Evolutionary conservation across 2,329 filamentous ascomycete genomes (phyloP), one percentile per base, ranked within the genome.

Genomic region (Blumeria graminis): DNA sequence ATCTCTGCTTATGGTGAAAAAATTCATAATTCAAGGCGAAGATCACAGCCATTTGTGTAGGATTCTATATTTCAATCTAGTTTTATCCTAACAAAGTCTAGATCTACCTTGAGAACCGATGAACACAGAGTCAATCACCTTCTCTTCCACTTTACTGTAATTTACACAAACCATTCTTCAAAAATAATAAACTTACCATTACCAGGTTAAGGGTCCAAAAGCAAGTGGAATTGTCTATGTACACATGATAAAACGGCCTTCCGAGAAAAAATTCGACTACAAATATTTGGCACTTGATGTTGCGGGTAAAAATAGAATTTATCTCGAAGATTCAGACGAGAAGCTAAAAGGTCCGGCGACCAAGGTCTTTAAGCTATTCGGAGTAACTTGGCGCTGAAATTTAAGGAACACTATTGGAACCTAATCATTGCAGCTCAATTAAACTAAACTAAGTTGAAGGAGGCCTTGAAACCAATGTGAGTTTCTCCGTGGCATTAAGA

Each of bases 1-100:
- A 90, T 96, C 57, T 75, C 73, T 22, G 87, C 88, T 0, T 85
- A 83, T 67, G 90, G 90, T 41, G 86, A 94, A 62, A 77, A 81
- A 58, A 89, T 84, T 1, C 76, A 74, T 67, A 92, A 83, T 67
- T 86, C 86, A 65, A 94, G 87, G 87, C 81, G 84, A 55, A 72
- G 76, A 59, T 76, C 78, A 34, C 71, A 79, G 43, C 79, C 78
- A 36, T 75, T 82, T 59, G 71, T 77, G 76, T 82, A 72, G 53
- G 63, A 56, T n/a, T 10, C 52, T 16, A 32, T 6, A 14, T 10
- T 14, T 38, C 56, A 10, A 43, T 3, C 5, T 14, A n/a, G n/a
- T 55, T 71, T 70, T 53, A 71, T 55, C n/a, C 48, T 5, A 38
- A 2, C 28, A 51, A 32, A 33, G 3, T 41, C 1, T 60, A 84